phyloP scores from a whole-genome alignment of 345 rosid species.

The Gossypium thurberi region DNA sequence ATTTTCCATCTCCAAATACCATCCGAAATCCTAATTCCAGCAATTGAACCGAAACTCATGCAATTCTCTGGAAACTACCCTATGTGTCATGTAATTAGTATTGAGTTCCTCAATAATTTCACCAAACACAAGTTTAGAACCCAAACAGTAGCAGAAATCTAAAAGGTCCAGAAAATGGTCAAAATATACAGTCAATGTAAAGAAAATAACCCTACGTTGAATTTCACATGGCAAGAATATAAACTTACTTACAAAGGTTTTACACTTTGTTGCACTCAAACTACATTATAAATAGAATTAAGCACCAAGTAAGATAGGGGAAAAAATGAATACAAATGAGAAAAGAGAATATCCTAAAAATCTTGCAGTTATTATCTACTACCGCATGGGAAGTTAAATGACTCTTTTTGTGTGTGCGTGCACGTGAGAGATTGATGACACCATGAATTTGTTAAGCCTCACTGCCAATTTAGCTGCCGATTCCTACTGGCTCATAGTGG shows the following conservation, averaged over 20 bases:
- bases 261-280: no score
- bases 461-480: slow-evolving; percentile 6
- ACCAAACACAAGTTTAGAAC: background rate
- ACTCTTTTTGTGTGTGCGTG: no score
- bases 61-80: no score
- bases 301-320: no score
- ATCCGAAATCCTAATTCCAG: no score
- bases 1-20: background rate
- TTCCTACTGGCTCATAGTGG: background rate
- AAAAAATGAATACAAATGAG: no score
- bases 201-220: background rate
- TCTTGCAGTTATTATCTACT: no score
- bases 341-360: no score
- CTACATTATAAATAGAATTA: no score
- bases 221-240: background rate
- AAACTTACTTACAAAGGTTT: no score
- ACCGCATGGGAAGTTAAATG: no score
- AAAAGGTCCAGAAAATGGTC: background rate
- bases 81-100: background rate
- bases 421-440: slow-evolving; percentile 9
- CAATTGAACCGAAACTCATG: no score
- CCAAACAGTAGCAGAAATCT: background rate
- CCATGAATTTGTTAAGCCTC: slow-evolving; percentile 8
- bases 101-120: background rate
- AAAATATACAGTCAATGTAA: background rate